phyloP scores from a whole-genome alignment of 805 yeast genomes.

The Cyberlindnera amylophila region DNA sequence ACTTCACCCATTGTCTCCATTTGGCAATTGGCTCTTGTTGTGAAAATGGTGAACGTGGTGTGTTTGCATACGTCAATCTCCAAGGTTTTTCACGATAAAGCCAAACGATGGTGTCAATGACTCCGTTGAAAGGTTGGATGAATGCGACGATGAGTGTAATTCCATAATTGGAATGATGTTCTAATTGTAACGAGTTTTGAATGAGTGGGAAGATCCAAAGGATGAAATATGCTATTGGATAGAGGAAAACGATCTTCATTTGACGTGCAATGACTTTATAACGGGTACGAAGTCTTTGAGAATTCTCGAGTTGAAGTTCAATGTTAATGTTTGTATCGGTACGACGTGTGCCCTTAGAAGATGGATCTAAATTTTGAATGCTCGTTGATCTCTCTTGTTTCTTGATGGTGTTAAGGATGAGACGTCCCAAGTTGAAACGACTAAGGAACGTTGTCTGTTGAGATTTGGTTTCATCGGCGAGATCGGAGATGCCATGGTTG shows the following conservation, averaged over 20 bases:
- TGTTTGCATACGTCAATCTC: constrained; percentile 39
- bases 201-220: constrained; percentile 82
- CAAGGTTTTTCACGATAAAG: constrained; percentile 78
- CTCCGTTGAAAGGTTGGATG: constrained; percentile 77
- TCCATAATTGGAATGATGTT: constrained; percentile 56
- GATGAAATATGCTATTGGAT: constrained; percentile 77
- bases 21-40: constrained; percentile 26
- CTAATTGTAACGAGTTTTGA: constrained; percentile 51
- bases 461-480: background rate
- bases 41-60: constrained; percentile 24
- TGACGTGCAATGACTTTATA: constrained; percentile 70
- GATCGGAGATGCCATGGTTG: constrained; percentile 1
- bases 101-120: constrained; percentile 73
- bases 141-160: constrained; percentile 64
- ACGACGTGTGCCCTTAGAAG: background rate
- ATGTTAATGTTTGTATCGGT: constrained; percentile 15
- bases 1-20: constrained; percentile 39
- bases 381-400: background rate
- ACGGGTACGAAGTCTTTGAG: constrained; percentile 49
- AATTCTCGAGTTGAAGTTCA: constrained; percentile 27
- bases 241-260: constrained; percentile 73
- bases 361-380: too few relatives aligned
- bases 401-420: constrained; percentile 2
- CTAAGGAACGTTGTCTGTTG: background rate
- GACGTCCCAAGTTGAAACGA: background rate